Percentiles rank a stretch among this genome's conserved stretches.
Evolutionary conservation across 768 basidiomycete genomes (phyloP).

Genomic region (Russula ochroleuca): DNA sequence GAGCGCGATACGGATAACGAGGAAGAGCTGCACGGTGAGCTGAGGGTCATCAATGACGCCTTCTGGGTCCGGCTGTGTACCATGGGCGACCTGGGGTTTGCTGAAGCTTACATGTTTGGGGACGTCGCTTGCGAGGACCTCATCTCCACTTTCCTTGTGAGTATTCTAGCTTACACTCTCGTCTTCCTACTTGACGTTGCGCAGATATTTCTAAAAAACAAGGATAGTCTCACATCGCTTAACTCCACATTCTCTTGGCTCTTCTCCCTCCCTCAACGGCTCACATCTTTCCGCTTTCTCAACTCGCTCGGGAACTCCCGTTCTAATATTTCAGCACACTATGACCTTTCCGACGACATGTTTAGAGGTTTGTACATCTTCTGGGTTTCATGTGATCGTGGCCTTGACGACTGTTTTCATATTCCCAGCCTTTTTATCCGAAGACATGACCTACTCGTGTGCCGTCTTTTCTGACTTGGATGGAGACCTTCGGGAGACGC

Average conservation of each 20-base stretch:
- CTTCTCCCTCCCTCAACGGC: constrained; percentile 6
- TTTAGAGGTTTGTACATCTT: constrained; percentile 30
- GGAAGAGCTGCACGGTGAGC: not conserved
- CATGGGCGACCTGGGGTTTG: constrained; percentile 25
- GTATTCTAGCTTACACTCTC: not conserved
- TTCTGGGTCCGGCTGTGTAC: constrained; percentile 26
- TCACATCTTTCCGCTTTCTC: constrained; percentile 17
- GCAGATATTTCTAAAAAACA: constrained; percentile 18
- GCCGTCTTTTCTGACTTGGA: constrained; percentile 7
- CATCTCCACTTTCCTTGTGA: constrained; percentile 19
- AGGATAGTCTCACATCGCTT: constrained; percentile 20
- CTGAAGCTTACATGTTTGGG: constrained; percentile 30
- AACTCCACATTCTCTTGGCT: constrained; percentile 22
- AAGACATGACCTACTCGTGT: constrained; percentile 13
- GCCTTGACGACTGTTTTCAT: not conserved
- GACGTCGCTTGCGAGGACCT: constrained; percentile 27
- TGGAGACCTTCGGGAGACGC: constrained; percentile 4
- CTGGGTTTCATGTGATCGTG: not conserved
- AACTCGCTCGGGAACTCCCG: constrained; percentile 24
- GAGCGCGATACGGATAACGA: not conserved
- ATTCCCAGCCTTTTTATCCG: not conserved
- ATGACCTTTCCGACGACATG: constrained; percentile 44
- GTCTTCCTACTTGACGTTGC: not conserved
- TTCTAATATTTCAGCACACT: constrained; percentile 35
- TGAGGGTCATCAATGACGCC: constrained; percentile 22